A percentile compares a stretch with the other conserved stretches of the same genome.
Conservation (phyloP, 2,329 filamentous ascomycete species). For the Neofusicoccum sp. region DNA sequence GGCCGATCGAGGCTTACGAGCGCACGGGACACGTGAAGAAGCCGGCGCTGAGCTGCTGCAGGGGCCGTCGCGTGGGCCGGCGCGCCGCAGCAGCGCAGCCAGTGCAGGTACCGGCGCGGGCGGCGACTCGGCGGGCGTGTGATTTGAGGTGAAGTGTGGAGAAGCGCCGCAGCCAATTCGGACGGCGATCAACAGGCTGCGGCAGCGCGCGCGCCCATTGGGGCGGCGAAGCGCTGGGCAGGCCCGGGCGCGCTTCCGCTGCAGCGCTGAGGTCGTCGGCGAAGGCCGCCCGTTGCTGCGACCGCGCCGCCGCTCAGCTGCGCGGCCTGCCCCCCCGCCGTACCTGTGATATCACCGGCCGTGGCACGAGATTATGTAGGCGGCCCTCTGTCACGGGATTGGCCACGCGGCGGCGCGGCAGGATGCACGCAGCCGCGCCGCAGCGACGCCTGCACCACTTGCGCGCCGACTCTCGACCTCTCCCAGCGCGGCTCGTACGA, state of each 20-base stretch:
- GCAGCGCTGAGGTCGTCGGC: not conserved
- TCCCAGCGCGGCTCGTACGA: not conserved
- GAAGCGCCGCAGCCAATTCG: not conserved
- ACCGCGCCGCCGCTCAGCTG: not conserved
- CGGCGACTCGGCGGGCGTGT: not conserved
- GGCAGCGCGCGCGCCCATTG: not conserved
- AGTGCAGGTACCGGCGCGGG: not conserved
- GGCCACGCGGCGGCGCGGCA: not conserved
- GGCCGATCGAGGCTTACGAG: conserved; percentile 1
- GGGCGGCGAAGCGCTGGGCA: too few species aligned
- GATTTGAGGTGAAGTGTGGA: conserved; percentile 9
- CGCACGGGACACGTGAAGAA: not conserved
- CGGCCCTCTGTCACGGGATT: conserved; percentile 1
- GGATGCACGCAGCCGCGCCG: not conserved
- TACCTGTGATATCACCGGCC: conserved; percentile 1
- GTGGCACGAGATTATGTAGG: not conserved
- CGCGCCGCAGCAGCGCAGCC: not conserved
- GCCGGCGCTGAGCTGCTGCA: not conserved
- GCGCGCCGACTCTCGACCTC: not conserved
- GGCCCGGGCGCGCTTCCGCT: not conserved
- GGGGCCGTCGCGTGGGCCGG: not conserved
- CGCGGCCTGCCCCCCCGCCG: not conserved
- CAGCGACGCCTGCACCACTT: not conserved
- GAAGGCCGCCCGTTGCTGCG: conserved; percentile 1
- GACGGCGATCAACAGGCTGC: conserved; percentile 7